A percentile compares a stretch with the other conserved stretches of the same genome.
Evolutionary conservation across 2,329 filamentous ascomycete genomes (phyloP).

Genomic region (Zelopaecilomyces penicillatus): DNA sequence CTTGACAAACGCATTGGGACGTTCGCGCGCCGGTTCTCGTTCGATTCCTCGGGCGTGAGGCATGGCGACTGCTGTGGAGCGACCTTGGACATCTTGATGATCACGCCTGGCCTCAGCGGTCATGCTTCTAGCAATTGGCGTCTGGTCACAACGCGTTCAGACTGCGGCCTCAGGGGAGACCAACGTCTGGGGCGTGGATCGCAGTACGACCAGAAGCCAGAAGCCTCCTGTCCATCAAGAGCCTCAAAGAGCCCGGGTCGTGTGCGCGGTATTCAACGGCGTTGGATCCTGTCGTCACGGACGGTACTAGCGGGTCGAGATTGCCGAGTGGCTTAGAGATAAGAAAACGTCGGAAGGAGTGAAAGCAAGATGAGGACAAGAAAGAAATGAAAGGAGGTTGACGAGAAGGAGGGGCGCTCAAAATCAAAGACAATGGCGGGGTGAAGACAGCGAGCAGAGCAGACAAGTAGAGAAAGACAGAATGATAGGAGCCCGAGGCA

Average conservation of each 20-base stretch:
- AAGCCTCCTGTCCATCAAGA: conserved; percentile 31
- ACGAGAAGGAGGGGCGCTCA: not conserved
- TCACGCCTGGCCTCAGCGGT: conserved; percentile 26
- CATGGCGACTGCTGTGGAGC: conserved; percentile 22
- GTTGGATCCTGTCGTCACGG: not conserved
- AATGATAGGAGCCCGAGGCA: not conserved
- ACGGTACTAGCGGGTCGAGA: not conserved
- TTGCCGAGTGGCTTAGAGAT: not conserved
- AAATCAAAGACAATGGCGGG: not conserved
- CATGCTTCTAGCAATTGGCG: conserved; percentile 26
- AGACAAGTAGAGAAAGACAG: conserved; percentile 2
- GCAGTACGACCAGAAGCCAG: conserved; percentile 27
- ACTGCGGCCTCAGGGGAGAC: conserved; percentile 20
- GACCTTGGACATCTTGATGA: conserved; percentile 31
- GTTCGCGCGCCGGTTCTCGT: conserved; percentile 11
- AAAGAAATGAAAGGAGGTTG: not conserved
- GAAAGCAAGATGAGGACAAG: not conserved
- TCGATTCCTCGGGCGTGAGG: conserved; percentile 16
- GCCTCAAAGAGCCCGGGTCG: conserved; percentile 5
- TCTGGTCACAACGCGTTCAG: conserved; percentile 19
- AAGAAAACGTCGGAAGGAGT: not conserved
- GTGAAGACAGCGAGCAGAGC: not conserved
- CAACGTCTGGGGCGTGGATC: conserved; percentile 20
- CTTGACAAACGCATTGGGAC: conserved; percentile 50
- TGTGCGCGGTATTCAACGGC: not conserved